A percentile compares a stretch with the other conserved stretches of the same genome.
phyloP scores from a whole-genome alignment of 2,329 filamentous ascomycete genomes.

The Penicillium janthinellum region DNA sequence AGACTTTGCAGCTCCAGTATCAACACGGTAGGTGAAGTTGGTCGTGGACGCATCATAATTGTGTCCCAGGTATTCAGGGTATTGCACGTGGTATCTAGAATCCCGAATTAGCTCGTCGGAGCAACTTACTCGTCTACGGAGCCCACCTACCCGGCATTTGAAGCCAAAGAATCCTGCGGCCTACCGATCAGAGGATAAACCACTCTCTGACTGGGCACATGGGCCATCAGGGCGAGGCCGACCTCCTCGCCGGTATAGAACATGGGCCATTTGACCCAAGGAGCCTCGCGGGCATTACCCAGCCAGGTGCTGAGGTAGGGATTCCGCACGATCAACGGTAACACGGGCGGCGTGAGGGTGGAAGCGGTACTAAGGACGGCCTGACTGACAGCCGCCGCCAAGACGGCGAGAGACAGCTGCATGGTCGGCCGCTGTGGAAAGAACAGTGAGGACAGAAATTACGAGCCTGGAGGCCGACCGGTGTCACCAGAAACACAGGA shows the following conservation, averaged over 20 bases:
- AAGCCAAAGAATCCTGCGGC: slow-evolving; percentile 63
- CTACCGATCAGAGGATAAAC: slow-evolving; percentile 67
- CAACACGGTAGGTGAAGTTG: slow-evolving; percentile 66
- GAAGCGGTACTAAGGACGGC: slow-evolving; percentile 52
- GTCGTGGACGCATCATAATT: slow-evolving; percentile 71
- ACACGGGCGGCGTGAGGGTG: slow-evolving; percentile 62
- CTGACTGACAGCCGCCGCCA: slow-evolving; percentile 42
- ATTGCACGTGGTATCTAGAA: slow-evolving; percentile 59
- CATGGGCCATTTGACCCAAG: slow-evolving; percentile 85
- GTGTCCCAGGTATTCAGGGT: slow-evolving; percentile 61
- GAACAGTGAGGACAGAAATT: slow-evolving; percentile 1
- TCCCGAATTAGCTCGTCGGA: slow-evolving; percentile 5
- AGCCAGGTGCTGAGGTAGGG: slow-evolving; percentile 80
- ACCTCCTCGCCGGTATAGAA: slow-evolving; percentile 75
- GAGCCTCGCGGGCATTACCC: slow-evolving; percentile 68
- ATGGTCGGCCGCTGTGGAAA: slow-evolving; percentile 26
- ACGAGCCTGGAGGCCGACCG: background rate
- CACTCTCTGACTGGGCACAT: slow-evolving; percentile 59
- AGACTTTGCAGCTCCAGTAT: slow-evolving; percentile 44
- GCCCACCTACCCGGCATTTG: slow-evolving; percentile 40
- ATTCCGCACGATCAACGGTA: slow-evolving; percentile 73
- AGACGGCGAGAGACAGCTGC: slow-evolving; percentile 35
- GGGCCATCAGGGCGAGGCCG: slow-evolving; percentile 65
- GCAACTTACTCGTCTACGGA: background rate
- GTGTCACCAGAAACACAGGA: slow-evolving; percentile 8